Base-by-base conservation (phyloP, 2,329 filamentous ascomycete species). In the Cercospora sesami region DNA sequence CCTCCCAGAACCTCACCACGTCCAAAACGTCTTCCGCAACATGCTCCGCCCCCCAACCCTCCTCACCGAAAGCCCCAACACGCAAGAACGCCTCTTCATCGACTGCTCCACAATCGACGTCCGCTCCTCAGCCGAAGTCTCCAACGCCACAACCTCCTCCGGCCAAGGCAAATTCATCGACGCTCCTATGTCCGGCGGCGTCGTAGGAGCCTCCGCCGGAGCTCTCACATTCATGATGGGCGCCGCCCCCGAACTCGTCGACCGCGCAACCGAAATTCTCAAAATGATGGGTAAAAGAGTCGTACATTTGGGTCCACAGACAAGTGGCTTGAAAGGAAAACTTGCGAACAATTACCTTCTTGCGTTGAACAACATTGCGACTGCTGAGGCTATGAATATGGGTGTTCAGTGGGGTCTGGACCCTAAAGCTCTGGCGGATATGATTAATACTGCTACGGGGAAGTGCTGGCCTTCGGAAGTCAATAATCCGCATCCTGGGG, bases 41-140 rank as follows among this genome's bases (percentile, higher is more conserved):
- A 93, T 98, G 77, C 83, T 96, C 55, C 84, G 87, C 58, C 82
- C 85, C 2, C 82, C 85, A 7, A 82, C 80, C 5, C 83, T 89
- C 5, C 82, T 85, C 6, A 79, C 79, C 33, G 76, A 84, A 21
- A 77, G 81, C 1, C 78, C 85, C 0, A 73, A 83, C 48, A 85
- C 85, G 61, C 48, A 69, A 16, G 83, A 90, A 67, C 89, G 93
- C 45, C 82, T 97, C 67, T 97, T 96, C 79, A 95, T 99, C 77
- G 95, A 99, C 80, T 94, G 91, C 80, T 98, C 94, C 3, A 99
- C 95, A 16, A 98, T 99, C 77, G 95, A 98, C 80, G 93, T 94
- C 0, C 88, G 89, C 33, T 92, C 93, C 2, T 97, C 94, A 1
- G 88, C 88, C 45, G 86, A 89, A 72, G 90, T 98, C 5, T 93